Percentiles rank a stretch among this genome's conserved stretches.
phyloP scores from a whole-genome alignment of 495 filamentous ascomycete species.

The Penicillium maclennaniae region DNA sequence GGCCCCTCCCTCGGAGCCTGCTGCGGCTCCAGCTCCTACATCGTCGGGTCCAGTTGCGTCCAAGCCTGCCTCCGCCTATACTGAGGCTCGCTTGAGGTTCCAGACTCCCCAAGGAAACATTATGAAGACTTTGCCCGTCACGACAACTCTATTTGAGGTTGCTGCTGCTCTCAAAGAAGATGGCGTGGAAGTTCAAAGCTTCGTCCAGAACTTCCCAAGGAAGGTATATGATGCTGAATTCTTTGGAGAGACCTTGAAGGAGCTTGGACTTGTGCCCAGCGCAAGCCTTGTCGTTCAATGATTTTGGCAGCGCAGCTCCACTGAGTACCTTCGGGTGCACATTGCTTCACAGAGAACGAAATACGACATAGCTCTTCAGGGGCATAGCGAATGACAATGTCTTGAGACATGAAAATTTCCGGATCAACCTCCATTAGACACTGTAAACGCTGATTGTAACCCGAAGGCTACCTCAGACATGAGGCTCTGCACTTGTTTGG shows the following conservation, averaged over 20 bases:
- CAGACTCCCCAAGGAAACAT: slow-evolving; percentile 71
- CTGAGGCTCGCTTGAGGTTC: slow-evolving; percentile 76
- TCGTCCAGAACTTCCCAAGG: slow-evolving; percentile 80
- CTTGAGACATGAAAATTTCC: not conserved
- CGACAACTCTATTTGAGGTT: slow-evolving; percentile 92
- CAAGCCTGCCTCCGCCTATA: slow-evolving; percentile 62
- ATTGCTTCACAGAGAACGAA: slow-evolving; percentile 10
- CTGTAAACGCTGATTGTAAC: not conserved
- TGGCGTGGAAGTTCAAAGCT: slow-evolving; percentile 62
- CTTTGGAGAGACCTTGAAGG: slow-evolving; percentile 87
- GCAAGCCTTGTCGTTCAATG: slow-evolving; percentile 75
- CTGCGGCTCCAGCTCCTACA: slow-evolving; percentile 33
- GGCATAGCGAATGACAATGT: not conserved
- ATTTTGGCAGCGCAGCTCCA: slow-evolving; percentile 5
- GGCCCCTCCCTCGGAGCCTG: slow-evolving; percentile 47
- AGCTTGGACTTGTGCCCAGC: slow-evolving; percentile 84
- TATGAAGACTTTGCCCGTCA: slow-evolving; percentile 76
- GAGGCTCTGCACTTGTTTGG: not conserved
- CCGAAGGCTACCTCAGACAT: not conserved
- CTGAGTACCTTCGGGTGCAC: slow-evolving; percentile 1
- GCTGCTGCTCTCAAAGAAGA: slow-evolving; percentile 68
- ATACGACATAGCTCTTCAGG: slow-evolving; percentile 8
- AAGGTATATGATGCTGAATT: slow-evolving; percentile 78
- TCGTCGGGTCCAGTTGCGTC: slow-evolving; percentile 42
- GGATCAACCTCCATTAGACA: not conserved